Base-by-base conservation (phyloP, 2,329 filamentous ascomycete genomes). In the Arachnopeziza araneosa region DNA sequence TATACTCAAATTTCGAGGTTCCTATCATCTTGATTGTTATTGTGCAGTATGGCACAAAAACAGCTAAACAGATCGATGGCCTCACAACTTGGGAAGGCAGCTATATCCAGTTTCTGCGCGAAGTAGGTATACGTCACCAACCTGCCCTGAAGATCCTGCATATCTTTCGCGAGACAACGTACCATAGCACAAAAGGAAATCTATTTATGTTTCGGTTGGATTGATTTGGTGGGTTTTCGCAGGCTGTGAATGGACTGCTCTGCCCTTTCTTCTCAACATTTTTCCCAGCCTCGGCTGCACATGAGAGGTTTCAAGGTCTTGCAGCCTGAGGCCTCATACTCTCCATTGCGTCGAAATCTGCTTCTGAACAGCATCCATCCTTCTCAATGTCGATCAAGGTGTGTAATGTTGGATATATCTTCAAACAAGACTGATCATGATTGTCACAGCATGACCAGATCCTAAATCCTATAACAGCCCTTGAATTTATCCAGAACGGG, bases 381-480 rank as follows among this genome's bases (percentile, higher is more conserved):
- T 48, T 63, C 57, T 60, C 60, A 63, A 68, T 66, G 67, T 63
- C 66, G 54, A 59, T 67, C 62, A 58, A 63, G 59, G 66, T 67
- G 14, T 58, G 36, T 44, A 6, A 64, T n/a, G 59, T 2, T 54
- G 14, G 23, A 51, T 44, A 22, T 10, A 14, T 8, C 26, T 5
- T 55, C 12, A 19, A 24, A 32, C 50, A 23, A 23, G 17, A 14
- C 17, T 57, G n/a, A 24, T 30, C 19, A 36, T 22, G n/a, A n/a
- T n/a, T n/a, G 52, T 21, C 55, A 23, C 53, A 73, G 71, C 68
- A 71, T 68, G 67, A 68, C 50, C 64, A 71, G 52, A 68, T 68
- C 30, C 60, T 73, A 55, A 71, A 71, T 60, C 85, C 86, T 53
- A 77, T 88, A 59, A 88, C 86, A 23, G 83, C 83, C 2, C 75